Base-by-base conservation (phyloP, 2,329 filamentous ascomycete species). In the Aureobasidium sp. region DNA sequence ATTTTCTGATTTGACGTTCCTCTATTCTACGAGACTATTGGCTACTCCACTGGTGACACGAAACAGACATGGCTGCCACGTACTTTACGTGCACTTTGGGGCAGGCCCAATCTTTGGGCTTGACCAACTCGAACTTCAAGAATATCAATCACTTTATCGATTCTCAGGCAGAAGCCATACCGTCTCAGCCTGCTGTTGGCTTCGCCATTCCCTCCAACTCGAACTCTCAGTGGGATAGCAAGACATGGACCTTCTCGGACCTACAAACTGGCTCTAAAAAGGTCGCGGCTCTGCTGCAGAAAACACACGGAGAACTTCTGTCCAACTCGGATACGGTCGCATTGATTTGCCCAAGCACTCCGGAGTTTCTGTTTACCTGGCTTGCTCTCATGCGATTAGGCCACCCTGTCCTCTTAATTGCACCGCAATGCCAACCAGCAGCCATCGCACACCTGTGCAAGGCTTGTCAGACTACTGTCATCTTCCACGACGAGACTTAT, bases 61-160 rank as follows among this genome's bases (percentile, higher is more conserved):
- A 42, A 48, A 20, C 55, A 34, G 42, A 22, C 31, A 67, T 66
- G 63, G 56, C 64, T 51, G 58, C 69, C 12, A 84, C 81, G 63
- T 85, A 86, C 70, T 87, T 87, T 67, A 80, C 80, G 3, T 87
- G 84, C 69, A 86, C 83, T 0, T 75, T 87, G 2, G 84, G 82
- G 1, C 78, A 86, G 68, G 82, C 83, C 12, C 72, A 75, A 0
- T 64, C 65, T 1, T 65, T 79, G 20, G 76, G 73, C 20, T 45
- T 63, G 4, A 62, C 61, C 3, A 64, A 68, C 11, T 74, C 74
- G 34, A 70, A 71, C 0, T 80, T 77, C 65, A 67, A 72, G 2
- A 82, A 77, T 0, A 77, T 85, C 61, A 75, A 77, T 59, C 71
- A 79, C 0, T 76, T 86, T 61, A 70, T 86, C 20, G 76, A 79